A percentile compares a stretch with the other conserved stretches of the same genome.
These are phyloP conservation scores for Boletus edulis DNA, from an alignment of 768 basidiomycete species.

Conservation along the genomic window DNA sequence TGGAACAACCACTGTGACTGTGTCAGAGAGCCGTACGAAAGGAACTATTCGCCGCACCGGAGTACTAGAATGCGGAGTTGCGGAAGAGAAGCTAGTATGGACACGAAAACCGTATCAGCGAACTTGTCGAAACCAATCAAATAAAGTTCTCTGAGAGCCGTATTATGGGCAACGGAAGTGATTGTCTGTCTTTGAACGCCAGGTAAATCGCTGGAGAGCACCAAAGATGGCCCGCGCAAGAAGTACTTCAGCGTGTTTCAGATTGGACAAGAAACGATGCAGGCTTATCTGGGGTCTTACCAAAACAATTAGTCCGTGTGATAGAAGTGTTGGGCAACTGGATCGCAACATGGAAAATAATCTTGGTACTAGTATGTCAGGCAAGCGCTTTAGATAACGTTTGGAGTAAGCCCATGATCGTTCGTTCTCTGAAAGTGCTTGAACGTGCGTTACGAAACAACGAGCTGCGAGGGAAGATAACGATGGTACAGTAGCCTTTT, in stretches of 20 bases:
- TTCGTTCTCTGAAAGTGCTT: slow-evolving; percentile 37
- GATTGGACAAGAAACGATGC: neutral
- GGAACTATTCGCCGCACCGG: slow-evolving; percentile 39
- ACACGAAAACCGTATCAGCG: slow-evolving; percentile 49
- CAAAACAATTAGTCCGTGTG: slow-evolving; percentile 52
- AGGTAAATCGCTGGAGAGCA: slow-evolving; percentile 47
- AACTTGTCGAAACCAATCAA: slow-evolving; percentile 53
- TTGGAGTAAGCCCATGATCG: slow-evolving; percentile 40
- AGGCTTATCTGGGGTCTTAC: slow-evolving; percentile 32
- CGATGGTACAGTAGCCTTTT: slow-evolving; percentile 35
- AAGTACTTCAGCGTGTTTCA: slow-evolving; percentile 44
- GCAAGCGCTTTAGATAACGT: slow-evolving; percentile 44
- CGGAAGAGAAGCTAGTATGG: slow-evolving; percentile 44
- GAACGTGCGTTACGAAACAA: slow-evolving; percentile 47
- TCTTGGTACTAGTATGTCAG: slow-evolving; percentile 48
- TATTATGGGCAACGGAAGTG: slow-evolving; percentile 34
- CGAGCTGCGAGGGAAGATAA: slow-evolving; percentile 51
- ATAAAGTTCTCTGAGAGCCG: slow-evolving; percentile 44
- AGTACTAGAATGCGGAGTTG: slow-evolving; percentile 48
- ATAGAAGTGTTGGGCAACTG: slow-evolving; percentile 50
- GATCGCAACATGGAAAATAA: slow-evolving; percentile 51
- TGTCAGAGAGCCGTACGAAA: slow-evolving; percentile 13
- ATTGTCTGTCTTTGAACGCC: slow-evolving; percentile 54
- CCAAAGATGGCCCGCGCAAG: slow-evolving; percentile 50
- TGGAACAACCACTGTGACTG: slow-evolving; percentile 52